Conservation (phyloP, 2,329 filamentous ascomycete species). For the Aspergillus pseudoterreus region DNA sequence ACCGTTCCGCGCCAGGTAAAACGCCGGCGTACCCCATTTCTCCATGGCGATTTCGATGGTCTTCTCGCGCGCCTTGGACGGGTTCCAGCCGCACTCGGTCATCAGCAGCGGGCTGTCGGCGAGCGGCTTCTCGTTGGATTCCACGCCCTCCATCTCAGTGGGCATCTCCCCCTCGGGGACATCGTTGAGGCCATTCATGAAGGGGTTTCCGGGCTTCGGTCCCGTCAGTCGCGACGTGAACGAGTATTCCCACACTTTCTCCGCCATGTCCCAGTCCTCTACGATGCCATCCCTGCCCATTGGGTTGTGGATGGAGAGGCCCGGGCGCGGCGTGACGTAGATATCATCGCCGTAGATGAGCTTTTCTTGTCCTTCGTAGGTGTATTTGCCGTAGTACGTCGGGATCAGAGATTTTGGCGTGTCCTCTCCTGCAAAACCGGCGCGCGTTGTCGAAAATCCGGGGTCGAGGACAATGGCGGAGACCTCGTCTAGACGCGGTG, state of each 20-base stretch:
- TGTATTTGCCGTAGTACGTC: conserved; percentile 74
- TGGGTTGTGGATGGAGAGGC: conserved; percentile 85
- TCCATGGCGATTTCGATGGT: conserved; percentile 96
- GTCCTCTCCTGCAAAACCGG: conserved; percentile 96
- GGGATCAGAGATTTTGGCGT: conserved; percentile 90
- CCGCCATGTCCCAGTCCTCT: conserved; percentile 92
- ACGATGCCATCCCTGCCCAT: conserved; percentile 86
- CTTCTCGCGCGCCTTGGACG: conserved; percentile 82
- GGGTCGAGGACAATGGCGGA: conserved; percentile 95
- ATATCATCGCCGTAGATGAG: conserved; percentile 85
- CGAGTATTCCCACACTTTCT: conserved; percentile 87
- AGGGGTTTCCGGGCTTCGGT: conserved; percentile 63
- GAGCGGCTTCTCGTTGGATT: conserved; percentile 68
- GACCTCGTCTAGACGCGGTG: conserved; percentile 71
- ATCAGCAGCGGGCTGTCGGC: conserved; percentile 87
- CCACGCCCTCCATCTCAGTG: conserved; percentile 59
- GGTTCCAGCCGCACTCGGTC: conserved; percentile 93
- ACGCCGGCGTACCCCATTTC: conserved; percentile 90
- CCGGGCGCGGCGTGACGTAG: conserved; percentile 69
- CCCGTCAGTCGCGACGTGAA: conserved; percentile 86
- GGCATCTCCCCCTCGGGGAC: conserved; percentile 55
- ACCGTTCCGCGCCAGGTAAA: conserved; percentile 85
- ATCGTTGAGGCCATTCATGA: conserved; percentile 77
- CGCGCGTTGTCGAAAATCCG: conserved; percentile 85
- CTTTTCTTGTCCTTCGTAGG: conserved; percentile 51